These are phyloP conservation scores for Mycosarcoma maydis DNA, from an alignment of 1,284 basidiomycete genomes.

Conservation along the genomic window DNA sequence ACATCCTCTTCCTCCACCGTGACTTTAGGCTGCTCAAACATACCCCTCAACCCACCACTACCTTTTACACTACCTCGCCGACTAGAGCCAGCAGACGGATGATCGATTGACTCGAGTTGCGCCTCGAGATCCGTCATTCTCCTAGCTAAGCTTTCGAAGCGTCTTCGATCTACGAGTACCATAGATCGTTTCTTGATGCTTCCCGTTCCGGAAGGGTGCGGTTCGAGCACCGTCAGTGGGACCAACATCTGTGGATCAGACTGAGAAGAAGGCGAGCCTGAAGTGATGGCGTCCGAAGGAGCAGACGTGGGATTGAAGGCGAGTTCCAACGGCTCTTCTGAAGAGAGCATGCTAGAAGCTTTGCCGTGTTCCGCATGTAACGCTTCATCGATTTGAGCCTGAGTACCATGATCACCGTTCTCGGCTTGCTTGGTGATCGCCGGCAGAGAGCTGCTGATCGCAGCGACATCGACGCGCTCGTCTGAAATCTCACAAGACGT, in stretches of 20 bases:
- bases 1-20: not conserved
- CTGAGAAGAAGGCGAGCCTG: too few species aligned
- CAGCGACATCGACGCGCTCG: too few species aligned
- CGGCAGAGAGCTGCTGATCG: too few species aligned
- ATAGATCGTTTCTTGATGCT: slow-evolving; percentile 55
- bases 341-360: too few species aligned
- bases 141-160: slow-evolving; percentile 55
- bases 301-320: too few species aligned
- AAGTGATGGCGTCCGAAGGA: too few species aligned
- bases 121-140: slow-evolving; percentile 50
- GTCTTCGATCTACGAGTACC: slow-evolving; percentile 57
- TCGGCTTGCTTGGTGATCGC: too few species aligned
- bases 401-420: too few species aligned
- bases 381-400: too few species aligned
- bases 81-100: not conserved
- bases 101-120: slow-evolving; percentile 22
- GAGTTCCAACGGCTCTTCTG: too few species aligned
- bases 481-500: too few species aligned
- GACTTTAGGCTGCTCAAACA: slow-evolving; percentile 6
- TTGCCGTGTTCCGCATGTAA: too few species aligned
- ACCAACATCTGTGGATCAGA: slow-evolving; percentile 32
- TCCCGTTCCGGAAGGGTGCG: slow-evolving; percentile 54
- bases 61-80: not conserved
- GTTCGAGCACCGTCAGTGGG: slow-evolving; percentile 46
- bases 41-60: slow-evolving; percentile 9